Percentiles rank a stretch among this genome's conserved stretches.
Evolutionary conservation across 139 green algal species (phyloP).

Genomic region (Volvox reticuliferus): DNA sequence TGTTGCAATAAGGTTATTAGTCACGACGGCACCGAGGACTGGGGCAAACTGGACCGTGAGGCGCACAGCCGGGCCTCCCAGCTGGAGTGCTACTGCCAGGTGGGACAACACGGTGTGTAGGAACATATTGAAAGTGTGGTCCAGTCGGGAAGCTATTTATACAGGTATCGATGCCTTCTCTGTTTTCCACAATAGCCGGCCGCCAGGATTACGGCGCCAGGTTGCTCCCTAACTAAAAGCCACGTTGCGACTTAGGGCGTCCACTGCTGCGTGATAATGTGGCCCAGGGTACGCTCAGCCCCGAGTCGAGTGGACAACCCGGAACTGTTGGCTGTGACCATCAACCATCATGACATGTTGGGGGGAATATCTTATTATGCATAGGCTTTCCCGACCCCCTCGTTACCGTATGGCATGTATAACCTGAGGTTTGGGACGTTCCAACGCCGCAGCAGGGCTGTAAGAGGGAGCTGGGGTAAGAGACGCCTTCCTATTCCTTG

Average conservation of each 20-base stretch:
- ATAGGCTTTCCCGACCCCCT: not conserved
- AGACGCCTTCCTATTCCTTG: not conserved
- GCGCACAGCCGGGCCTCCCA: not conserved
- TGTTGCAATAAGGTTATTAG: not conserved
- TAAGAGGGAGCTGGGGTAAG: not conserved
- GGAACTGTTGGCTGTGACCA: no score
- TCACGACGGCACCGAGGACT: not conserved
- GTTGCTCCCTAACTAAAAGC: no score
- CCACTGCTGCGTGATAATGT: no score
- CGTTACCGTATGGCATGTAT: not conserved
- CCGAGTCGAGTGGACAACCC: no score
- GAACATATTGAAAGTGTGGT: not conserved
- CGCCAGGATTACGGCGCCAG: not conserved
- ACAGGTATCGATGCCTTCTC: not conserved
- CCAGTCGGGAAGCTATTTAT: not conserved
- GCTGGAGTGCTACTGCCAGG: not conserved
- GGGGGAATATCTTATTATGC: not conserved
- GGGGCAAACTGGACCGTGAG: not conserved
- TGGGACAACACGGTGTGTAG: not conserved
- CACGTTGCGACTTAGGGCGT: no score
- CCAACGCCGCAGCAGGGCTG: no score
- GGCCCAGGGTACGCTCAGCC: no score
- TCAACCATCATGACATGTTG: not conserved
- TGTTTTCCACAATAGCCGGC: not conserved
- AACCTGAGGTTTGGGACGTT: not conserved